phyloP scores from a whole-genome alignment of 1,284 basidiomycete species.

The Microbotryomycetes sp. region DNA sequence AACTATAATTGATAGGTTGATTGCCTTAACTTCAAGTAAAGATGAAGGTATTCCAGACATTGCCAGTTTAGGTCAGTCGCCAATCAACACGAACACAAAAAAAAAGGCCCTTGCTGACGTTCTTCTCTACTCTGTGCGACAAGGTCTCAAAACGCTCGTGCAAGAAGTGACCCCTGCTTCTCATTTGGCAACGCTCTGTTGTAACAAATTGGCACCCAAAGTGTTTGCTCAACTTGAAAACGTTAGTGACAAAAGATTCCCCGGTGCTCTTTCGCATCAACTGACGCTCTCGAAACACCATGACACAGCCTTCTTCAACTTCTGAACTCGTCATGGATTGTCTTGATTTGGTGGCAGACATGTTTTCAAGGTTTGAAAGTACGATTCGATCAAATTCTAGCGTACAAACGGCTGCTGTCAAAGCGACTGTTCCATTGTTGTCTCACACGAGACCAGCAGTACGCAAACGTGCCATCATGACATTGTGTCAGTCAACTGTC shows the following conservation, averaged over 20 bases:
- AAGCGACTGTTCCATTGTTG: constrained; percentile 67
- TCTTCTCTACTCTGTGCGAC: constrained; percentile 6
- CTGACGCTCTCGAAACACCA: constrained; percentile 27
- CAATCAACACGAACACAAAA: constrained; percentile 12
- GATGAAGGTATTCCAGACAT: constrained; percentile 90
- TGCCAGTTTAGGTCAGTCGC: constrained; percentile 70
- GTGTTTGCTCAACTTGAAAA: constrained; percentile 68
- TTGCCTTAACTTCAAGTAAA: constrained; percentile 69
- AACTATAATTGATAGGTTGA: constrained; percentile 75
- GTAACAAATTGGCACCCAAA: constrained; percentile 77
- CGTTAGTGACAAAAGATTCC: constrained; percentile 48
- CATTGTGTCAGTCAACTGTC: constrained; percentile 50
- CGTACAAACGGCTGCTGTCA: constrained; percentile 55
- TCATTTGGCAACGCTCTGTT: constrained; percentile 68
- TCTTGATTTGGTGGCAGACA: constrained; percentile 81
- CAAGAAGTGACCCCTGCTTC: constrained; percentile 76
- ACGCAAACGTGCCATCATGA: constrained; percentile 80
- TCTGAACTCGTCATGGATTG: constrained; percentile 83
- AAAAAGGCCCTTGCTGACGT: background rate
- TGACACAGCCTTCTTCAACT: constrained; percentile 56
- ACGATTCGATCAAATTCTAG: constrained; percentile 44
- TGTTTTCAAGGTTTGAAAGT: constrained; percentile 76
- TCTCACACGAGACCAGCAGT: constrained; percentile 71
- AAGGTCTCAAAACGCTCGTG: constrained; percentile 93
- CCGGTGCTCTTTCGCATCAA: background rate